Conservation (phyloP, 768 basidiomycete genomes). For the Paxillus ammoniavirescens region DNA sequence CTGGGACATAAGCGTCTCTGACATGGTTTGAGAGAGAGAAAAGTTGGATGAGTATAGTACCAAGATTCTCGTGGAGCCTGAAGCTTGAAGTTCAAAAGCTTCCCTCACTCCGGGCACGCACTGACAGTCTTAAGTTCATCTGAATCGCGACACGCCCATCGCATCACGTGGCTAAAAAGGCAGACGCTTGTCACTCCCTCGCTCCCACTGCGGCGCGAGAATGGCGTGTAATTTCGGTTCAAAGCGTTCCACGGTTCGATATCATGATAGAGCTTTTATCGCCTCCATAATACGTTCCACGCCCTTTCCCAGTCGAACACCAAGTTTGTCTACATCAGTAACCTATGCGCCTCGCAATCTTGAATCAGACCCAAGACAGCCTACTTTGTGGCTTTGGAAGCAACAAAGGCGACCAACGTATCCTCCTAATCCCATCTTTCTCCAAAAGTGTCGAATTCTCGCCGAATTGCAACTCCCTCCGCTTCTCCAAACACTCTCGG, state of each 20-base stretch:
- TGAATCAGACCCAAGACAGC: conserved; percentile 35
- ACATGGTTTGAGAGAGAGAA: conserved; percentile 12
- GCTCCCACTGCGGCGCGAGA: too few species aligned
- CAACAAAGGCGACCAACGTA: not conserved
- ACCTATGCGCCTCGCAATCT: conserved; percentile 31
- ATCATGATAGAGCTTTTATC: too few species aligned
- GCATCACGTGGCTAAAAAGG: too few species aligned
- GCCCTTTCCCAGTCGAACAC: not conserved
- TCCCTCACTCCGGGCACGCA: too few species aligned
- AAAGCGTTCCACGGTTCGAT: too few species aligned
- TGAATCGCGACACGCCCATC: too few species aligned
- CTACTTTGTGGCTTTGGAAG: conserved; percentile 21
- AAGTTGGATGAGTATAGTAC: not conserved
- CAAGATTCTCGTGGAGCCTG: not conserved
- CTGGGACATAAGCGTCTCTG: conserved; percentile 16
- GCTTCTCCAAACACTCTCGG: conserved; percentile 13
- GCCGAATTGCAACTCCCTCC: conserved; percentile 14
- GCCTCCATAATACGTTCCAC: not conserved
- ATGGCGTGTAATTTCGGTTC: not conserved
- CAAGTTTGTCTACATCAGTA: not conserved
- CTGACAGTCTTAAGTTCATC: too few species aligned
- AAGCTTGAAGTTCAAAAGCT: not conserved
- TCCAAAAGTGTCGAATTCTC: conserved; percentile 23
- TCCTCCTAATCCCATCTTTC: conserved; percentile 22
- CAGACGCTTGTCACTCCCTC: too few species aligned